Conservation (phyloP, 768 basidiomycete genomes). For the Podaxis sp. region DNA sequence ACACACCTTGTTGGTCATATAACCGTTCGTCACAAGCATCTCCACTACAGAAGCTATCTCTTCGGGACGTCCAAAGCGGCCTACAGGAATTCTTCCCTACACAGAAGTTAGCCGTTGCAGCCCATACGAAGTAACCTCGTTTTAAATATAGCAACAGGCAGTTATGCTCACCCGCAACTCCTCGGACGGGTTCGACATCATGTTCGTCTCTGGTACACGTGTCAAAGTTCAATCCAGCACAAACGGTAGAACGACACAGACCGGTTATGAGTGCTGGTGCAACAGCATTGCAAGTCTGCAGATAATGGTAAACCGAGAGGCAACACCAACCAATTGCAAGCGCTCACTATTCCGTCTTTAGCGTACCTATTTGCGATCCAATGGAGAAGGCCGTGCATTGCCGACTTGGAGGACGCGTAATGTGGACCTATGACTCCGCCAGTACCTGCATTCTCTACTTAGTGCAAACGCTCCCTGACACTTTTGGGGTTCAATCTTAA, state of each 20-base stretch:
- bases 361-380: slow-evolving; percentile 52
- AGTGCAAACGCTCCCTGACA: neutral
- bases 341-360: slow-evolving; percentile 47
- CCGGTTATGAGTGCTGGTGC: slow-evolving; percentile 51
- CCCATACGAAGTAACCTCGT: neutral
- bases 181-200: slow-evolving; percentile 41
- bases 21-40: slow-evolving; percentile 46
- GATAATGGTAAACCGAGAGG: neutral
- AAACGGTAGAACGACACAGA: slow-evolving; percentile 16
- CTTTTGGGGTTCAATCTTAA: slow-evolving; percentile 8
- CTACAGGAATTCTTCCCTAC: slow-evolving; percentile 47
- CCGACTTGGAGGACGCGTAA: slow-evolving; percentile 56
- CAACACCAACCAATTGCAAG: neutral
- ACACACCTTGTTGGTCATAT: slow-evolving; percentile 57
- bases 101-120: neutral
- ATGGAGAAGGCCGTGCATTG: slow-evolving; percentile 51
- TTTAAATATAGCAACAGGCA: neutral
- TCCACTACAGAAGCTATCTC: slow-evolving; percentile 53
- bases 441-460: slow-evolving; percentile 27
- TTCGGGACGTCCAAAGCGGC: slow-evolving; percentile 46
- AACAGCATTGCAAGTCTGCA: slow-evolving; percentile 49
- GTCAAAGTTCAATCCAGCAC: neutral
- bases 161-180: slow-evolving; percentile 16
- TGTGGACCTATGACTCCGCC: slow-evolving; percentile 57
- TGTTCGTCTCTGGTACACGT: slow-evolving; percentile 37